phyloP scores from a whole-genome alignment of 495 filamentous ascomycete species.

The Elasticomyces elasticus region DNA sequence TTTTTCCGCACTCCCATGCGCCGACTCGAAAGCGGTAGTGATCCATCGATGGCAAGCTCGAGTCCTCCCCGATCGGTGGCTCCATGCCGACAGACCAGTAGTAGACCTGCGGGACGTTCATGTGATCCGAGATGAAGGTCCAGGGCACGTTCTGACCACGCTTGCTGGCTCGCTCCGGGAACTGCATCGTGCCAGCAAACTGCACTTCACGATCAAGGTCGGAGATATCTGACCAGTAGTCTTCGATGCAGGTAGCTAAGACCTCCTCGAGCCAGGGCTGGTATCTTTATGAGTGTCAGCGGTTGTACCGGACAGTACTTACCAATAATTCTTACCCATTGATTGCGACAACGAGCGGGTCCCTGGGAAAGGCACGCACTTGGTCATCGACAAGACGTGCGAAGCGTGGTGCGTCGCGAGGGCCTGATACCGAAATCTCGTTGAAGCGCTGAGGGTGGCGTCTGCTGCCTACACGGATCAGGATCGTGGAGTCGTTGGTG shows the following conservation, averaged over 20 bases:
- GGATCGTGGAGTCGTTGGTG: conserved; percentile 6
- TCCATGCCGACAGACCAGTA: conserved; percentile 21
- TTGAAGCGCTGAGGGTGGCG: conserved; percentile 14
- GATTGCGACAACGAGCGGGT: conserved; percentile 19
- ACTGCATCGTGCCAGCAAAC: conserved; percentile 19
- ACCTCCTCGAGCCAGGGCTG: conserved; percentile 20
- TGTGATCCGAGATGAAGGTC: conserved; percentile 23
- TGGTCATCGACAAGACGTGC: conserved; percentile 17
- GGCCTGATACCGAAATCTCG: conserved; percentile 16
- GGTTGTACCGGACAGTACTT: too few species aligned
- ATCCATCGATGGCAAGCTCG: conserved; percentile 12
- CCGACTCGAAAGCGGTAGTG: conserved; percentile 22
- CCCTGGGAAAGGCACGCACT: conserved; percentile 6
- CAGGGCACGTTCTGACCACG: conserved; percentile 15
- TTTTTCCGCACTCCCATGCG: conserved; percentile 15
- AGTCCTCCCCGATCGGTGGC: conserved; percentile 13
- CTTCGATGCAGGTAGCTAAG: conserved; percentile 18
- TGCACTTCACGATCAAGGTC: conserved; percentile 23
- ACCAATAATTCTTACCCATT: too few species aligned
- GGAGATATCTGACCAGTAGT: conserved; percentile 16
- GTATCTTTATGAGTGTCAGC: too few species aligned
- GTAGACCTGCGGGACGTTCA: conserved; percentile 25
- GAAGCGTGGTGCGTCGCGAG: conserved; percentile 22
- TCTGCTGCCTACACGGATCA: conserved; percentile 20
- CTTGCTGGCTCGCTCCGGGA: conserved; percentile 18